A percentile compares a stretch with the other conserved stretches of the same genome.
These are phyloP conservation scores for Pseudogymnoascus sp. DNA, from an alignment of 2,329 filamentous ascomycete species.

Conservation along the genomic window DNA sequence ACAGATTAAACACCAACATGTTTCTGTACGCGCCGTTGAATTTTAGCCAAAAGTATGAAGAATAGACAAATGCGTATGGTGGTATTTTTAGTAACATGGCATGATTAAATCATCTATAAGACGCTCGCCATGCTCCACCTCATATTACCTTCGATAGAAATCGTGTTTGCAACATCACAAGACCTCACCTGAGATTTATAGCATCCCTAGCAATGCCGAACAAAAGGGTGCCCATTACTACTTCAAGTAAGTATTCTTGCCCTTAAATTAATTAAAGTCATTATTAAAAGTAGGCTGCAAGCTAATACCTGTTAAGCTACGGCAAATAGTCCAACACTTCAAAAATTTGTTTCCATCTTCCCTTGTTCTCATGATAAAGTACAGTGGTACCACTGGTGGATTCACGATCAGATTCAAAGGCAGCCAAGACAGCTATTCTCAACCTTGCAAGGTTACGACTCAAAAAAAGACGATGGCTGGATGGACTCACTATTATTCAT, in stretches of 20 bases:
- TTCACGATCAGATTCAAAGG: constrained; percentile 11
- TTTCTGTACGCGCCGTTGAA: not conserved
- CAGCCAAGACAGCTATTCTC: constrained; percentile 15
- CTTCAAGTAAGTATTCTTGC: not conserved
- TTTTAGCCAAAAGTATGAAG: not conserved
- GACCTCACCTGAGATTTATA: too few species aligned
- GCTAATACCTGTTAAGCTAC: too few species aligned
- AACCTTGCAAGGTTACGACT: constrained; percentile 8
- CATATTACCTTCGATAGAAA: too few species aligned
- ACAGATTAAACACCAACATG: not conserved
- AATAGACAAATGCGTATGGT: not conserved
- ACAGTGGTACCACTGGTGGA: constrained; percentile 15
- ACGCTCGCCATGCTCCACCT: too few species aligned
- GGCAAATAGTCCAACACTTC: too few species aligned
- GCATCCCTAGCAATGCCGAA: not conserved
- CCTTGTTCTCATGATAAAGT: constrained; percentile 1
- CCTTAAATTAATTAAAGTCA: too few species aligned
- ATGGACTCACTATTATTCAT: constrained; percentile 14
- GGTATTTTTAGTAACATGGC: not conserved
- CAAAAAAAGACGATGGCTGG: not conserved
- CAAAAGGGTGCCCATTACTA: not conserved
- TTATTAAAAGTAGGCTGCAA: too few species aligned
- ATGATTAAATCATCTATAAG: not conserved
- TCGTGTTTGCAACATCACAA: too few species aligned
- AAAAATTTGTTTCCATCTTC: not conserved